phyloP scores from a whole-genome alignment of 768 basidiomycete genomes.

The Auriculariales sp. region DNA sequence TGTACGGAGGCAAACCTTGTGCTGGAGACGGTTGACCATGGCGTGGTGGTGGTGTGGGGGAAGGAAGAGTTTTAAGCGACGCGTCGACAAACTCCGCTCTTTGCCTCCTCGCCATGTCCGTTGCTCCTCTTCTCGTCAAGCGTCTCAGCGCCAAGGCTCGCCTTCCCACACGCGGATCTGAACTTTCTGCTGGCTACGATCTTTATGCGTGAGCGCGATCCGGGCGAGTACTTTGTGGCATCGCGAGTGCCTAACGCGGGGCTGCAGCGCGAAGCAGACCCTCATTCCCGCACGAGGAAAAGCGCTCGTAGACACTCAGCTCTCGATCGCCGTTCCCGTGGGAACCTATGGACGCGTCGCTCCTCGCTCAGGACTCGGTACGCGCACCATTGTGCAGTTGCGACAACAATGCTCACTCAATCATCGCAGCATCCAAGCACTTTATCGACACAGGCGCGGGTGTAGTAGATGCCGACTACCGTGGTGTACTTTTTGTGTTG shows the following conservation, averaged over 20 bases:
- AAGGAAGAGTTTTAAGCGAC: not conserved
- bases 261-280: slow-evolving; percentile 65
- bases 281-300: slow-evolving; percentile 79
- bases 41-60: slow-evolving; percentile 1
- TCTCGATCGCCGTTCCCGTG: slow-evolving; percentile 84
- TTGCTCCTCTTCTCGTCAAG: slow-evolving; percentile 61
- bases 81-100: not conserved
- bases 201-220: slow-evolving; percentile 68
- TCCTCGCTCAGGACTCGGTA: slow-evolving; percentile 88
- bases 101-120: slow-evolving; percentile 10
- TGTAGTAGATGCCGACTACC: slow-evolving; percentile 92
- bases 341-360: slow-evolving; percentile 97
- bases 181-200: slow-evolving; percentile 87
- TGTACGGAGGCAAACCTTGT: slow-evolving; percentile 30
- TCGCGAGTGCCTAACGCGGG: slow-evolving; percentile 1
- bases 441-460: slow-evolving; percentile 98
- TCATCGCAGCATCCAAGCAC: slow-evolving; percentile 70
- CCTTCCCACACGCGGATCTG: slow-evolving; percentile 75
- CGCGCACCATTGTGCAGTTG: slow-evolving; percentile 13
- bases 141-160: slow-evolving; percentile 68
- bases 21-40: slow-evolving; percentile 55
- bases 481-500: slow-evolving; percentile 80
- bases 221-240: not conserved
- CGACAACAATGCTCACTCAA: not conserved
- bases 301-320: slow-evolving; percentile 78